phyloP scores from a whole-genome alignment of 176 grass and related monocot genomes.

The bread wheat (Triticum aestivum) region DNA sequence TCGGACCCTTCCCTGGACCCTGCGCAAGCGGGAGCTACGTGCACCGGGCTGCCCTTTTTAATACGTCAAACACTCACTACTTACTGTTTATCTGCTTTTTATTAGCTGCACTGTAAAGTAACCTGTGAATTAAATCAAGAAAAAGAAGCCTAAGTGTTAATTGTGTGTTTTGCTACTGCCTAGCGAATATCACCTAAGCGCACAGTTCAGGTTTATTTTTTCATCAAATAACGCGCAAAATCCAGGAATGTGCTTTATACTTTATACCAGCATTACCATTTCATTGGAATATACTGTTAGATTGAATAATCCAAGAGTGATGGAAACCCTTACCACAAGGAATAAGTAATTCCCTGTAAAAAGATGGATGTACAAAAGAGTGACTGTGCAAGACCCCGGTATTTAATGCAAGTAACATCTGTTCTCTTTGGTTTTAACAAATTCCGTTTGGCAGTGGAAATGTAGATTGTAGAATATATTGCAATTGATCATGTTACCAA shows the following conservation, averaged over 20 bases:
- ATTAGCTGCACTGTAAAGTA: neutral
- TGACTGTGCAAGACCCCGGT: neutral
- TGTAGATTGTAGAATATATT: slow-evolving; percentile 3
- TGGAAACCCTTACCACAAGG: neutral
- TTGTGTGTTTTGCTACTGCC: neutral
- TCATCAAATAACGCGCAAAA: neutral
- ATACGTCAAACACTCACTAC: neutral
- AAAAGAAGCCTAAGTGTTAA: neutral
- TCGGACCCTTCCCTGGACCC: no score
- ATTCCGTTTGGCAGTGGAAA: neutral
- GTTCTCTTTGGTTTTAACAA: neutral
- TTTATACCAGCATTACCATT: neutral
- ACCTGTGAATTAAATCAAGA: neutral
- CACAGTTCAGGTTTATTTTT: neutral
- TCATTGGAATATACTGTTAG: neutral
- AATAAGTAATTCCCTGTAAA: neutral
- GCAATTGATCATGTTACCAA: neutral
- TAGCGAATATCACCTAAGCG: neutral
- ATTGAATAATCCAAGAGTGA: neutral
- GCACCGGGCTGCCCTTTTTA: neutral
- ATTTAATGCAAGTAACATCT: neutral
- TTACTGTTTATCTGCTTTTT: neutral
- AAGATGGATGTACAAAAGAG: neutral
- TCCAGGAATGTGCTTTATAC: neutral
- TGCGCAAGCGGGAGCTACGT: no score